Evolutionary conservation across 345 rosid genomes (phyloP), one percentile per base, ranked within the genome.

Genomic region (Syzygium aqueum): DNA sequence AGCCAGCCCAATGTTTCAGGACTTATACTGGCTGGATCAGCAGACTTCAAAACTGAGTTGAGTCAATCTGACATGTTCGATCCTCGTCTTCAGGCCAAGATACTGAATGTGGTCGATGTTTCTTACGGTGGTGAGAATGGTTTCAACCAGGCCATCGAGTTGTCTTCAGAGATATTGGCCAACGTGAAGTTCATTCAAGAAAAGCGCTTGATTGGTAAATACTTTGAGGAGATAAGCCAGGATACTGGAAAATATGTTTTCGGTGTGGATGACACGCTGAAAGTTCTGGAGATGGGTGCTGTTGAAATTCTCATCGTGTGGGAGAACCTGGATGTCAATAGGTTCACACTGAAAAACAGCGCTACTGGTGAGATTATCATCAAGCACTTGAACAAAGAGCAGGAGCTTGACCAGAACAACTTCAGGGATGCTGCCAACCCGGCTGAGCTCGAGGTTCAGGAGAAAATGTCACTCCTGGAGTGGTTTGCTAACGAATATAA

Each of bases 31-130:
- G 95, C 96, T 85, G 96, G 96, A 16, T 94, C 96, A 86, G 96
- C 96, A 59, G 96, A 93, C 82, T 94, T 94, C 91, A 94, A 94
- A 90, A 93, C 96, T 56, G 96, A 94, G 89, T 91, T 94, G 67
- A 93, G 96, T 89, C 95, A 94, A 85, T 94, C 96, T 25, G 95
- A 94, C 89, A 94, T 94, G 96, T 94, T 94, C 86, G 96, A 94
- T 84, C 94, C 94, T 85, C 94, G 95, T 46, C 93, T 94, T 77
- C 96, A 94, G 90, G 95, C 94, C 23, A 93, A 93, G 88, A 93
- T 94, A 87, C 90, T 94, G 87, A 94, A 94, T 86, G 95, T 93
- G 77, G 96, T 93, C 46, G 95, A 94, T 90, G 95, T 94, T 85
- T 94, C 95, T 27, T 94, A 94, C 86, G 96, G 95, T 33, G 96